phyloP scores from a whole-genome alignment of 108 stramenopile species.

The Nitzschia palea region DNA sequence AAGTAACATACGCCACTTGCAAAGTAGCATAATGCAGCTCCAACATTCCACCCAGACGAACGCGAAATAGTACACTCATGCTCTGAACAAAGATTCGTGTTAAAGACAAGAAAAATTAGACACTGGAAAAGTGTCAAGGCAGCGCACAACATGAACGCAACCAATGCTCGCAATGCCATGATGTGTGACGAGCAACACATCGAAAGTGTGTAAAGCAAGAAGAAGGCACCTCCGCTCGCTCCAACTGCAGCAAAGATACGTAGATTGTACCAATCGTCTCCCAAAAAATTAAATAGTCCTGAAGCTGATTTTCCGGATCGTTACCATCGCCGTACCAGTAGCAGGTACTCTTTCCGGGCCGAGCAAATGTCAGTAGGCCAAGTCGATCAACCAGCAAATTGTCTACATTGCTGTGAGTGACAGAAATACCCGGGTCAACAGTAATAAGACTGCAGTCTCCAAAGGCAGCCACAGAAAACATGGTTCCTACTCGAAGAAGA shows the following conservation, averaged over 20 bases:
- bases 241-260: slow-evolving; percentile 10
- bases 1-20: slow-evolving; percentile 15
- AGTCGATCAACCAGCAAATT: slow-evolving; percentile 4
- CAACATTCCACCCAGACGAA: slow-evolving; percentile 16
- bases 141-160: slow-evolving; percentile 6
- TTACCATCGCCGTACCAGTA: slow-evolving; percentile 30
- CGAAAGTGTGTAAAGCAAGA: slow-evolving; percentile 10
- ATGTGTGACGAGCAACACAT: slow-evolving; percentile 26
- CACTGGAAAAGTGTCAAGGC: slow-evolving; percentile 38
- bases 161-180: slow-evolving; percentile 13
- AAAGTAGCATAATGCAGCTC: slow-evolving; percentile 11
- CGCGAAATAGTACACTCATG: slow-evolving; percentile 26
- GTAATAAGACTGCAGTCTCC: slow-evolving; percentile 26
- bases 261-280: slow-evolving; percentile 5
- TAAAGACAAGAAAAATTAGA: slow-evolving; percentile 22
- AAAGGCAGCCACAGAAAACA: slow-evolving; percentile 23
- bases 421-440: slow-evolving; percentile 2
- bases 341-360: slow-evolving; percentile 5
- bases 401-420: background rate
- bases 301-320: background rate
- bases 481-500: slow-evolving; percentile 7
- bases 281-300: slow-evolving; percentile 21
- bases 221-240: background rate
- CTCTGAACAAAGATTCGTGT: slow-evolving; percentile 25
- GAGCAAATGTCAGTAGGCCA: slow-evolving; percentile 5